Evolutionary conservation across 1,284 basidiomycete genomes (phyloP), one percentile per base, ranked within the genome.

Genomic region (Mycena sp.): DNA sequence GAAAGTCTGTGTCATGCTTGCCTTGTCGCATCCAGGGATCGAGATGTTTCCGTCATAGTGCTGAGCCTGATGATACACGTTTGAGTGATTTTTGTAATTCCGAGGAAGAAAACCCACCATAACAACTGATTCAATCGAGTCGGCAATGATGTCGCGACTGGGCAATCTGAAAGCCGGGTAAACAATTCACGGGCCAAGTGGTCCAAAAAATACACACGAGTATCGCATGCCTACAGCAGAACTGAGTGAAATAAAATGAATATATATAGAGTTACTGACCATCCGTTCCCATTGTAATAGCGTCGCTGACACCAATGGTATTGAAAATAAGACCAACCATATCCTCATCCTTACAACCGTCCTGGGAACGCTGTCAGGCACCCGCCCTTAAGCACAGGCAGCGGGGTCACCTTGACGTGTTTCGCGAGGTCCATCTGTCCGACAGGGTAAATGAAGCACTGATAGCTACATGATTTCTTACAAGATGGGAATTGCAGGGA

Each of bases 41-140:
- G 92, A 89, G 72, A 96, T 94, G 77, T 95, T 95, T n/a, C 88
- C 95, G 74, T 96, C 95, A 77, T 96, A 94, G 80, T 95, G 90
- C 86, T 95, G 93, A 18, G 93, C 93, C 92, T 93, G 71, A 8
- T 52, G 20, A 7, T 54, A 16, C 11, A 37, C 3, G n/a, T 22
- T 38, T 72, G 20, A 56, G 22, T 20, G 18, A 10, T 13, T 18
- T 48, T 59, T 9, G 14, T 38, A 52, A 69, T 62, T 54, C 60
- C 52, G 50, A 44, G n/a, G 52, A 14, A 70, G 14, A 38, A 30
- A 59, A 60, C 13, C 22, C 25, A 70, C 59, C 61, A 66, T 74
- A 25, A 71, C 70, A 22, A 95, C 94, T 48, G 94, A 90, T 84
- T 97, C 95, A 72, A 97, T 93, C 44, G 93, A 95, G 79, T 97